phyloP scores from a whole-genome alignment of 805 yeast genomes.

The Scheffersomyces ergatensis region DNA sequence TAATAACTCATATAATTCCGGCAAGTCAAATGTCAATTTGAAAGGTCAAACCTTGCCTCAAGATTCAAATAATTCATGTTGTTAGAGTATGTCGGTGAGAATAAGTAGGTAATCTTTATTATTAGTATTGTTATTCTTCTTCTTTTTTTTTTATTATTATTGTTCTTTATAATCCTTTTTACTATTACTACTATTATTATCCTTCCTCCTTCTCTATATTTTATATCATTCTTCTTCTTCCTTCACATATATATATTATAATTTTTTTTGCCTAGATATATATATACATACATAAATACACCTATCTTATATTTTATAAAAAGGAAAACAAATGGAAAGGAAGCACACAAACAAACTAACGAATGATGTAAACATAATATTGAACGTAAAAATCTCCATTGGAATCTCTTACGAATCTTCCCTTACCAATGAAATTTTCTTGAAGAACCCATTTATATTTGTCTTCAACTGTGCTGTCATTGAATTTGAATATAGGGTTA shows the following conservation, averaged over 20 bases:
- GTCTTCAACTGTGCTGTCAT: conserved; percentile 37
- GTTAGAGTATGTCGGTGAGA: conserved; percentile 16
- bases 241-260: no score
- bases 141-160: neutral
- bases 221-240: no score
- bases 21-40: conserved; percentile 67
- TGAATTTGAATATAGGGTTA: conserved; percentile 45
- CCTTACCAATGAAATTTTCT: conserved; percentile 55
- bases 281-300: no score
- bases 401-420: conserved; percentile 52
- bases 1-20: conserved; percentile 33
- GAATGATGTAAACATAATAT: conserved; percentile 44
- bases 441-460: conserved; percentile 50
- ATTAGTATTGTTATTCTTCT: neutral
- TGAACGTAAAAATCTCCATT: conserved; percentile 50
- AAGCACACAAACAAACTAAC: no score
- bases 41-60: conserved; percentile 59
- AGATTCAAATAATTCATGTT: conserved; percentile 38
- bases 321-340: no score
- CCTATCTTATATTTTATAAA: no score
- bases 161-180: no score
- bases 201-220: no score
- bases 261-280: no score
- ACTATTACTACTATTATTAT: no score
- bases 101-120: no score